phyloP scores from a whole-genome alignment of 2,329 filamentous ascomycete species.

The Cylindrodendrum hubeiense region DNA sequence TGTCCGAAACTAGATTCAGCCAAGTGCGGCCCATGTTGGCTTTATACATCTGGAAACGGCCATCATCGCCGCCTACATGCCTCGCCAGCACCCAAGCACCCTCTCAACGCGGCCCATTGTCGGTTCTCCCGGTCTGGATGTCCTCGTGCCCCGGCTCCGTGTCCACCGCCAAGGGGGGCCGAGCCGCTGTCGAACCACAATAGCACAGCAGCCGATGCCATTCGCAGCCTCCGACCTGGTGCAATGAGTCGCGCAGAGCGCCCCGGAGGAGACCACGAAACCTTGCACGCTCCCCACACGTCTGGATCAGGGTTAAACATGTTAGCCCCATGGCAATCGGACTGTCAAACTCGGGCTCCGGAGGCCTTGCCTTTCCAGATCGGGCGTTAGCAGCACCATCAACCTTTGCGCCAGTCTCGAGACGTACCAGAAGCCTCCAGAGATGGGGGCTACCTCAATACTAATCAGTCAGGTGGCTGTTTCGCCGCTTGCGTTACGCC shows the following conservation, averaged over 20 bases:
- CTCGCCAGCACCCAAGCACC: neutral
- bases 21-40: neutral
- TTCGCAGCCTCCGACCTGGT: neutral
- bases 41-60: neutral
- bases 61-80: neutral
- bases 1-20: neutral
- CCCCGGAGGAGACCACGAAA: neutral
- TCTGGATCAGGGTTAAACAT: constrained; percentile 8
- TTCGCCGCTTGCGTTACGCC: neutral
- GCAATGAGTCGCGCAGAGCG: constrained; percentile 5
- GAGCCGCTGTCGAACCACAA: neutral
- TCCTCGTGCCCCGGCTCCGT: neutral
- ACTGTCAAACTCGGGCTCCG: neutral
- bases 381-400: neutral
- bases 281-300: constrained; percentile 11
- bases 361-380: neutral
- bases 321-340: neutral
- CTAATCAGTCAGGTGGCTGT: neutral
- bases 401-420: constrained; percentile 16
- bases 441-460: neutral
- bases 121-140: neutral
- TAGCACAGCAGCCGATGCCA: neutral
- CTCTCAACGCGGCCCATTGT: neutral
- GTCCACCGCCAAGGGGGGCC: neutral
- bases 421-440: neutral